Evolutionary conservation across 768 basidiomycete genomes (phyloP).

Genomic region (Rhodosporidiobolus sp.): DNA sequence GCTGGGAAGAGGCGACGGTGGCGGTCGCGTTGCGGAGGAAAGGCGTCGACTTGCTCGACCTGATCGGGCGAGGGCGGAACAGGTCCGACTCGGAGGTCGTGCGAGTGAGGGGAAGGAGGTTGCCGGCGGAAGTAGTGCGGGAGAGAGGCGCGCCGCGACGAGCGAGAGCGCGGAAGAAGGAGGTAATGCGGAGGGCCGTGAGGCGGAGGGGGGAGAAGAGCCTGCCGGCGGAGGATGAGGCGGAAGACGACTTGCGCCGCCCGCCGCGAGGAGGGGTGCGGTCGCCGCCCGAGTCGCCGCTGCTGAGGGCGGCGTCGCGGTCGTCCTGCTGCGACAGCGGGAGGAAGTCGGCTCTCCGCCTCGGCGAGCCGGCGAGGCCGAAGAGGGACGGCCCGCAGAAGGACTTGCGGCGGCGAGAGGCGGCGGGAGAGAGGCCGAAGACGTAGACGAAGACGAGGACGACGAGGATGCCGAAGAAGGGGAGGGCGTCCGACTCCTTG

Average conservation of each 20-base stretch:
- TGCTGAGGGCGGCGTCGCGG: background rate
- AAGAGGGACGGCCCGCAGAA: constrained; percentile 22
- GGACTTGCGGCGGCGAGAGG: constrained; percentile 18
- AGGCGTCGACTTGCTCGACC: constrained; percentile 27
- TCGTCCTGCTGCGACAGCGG: constrained; percentile 26
- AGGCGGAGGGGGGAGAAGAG: constrained; percentile 15
- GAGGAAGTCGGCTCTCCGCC: constrained; percentile 15
- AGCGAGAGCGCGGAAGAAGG: constrained; percentile 14
- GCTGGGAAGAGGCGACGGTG: background rate
- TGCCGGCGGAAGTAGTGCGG: background rate
- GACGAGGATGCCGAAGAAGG: constrained; percentile 21
- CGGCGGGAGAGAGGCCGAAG: constrained; percentile 17
- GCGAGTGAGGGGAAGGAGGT: constrained; percentile 22
- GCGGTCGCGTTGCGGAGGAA: constrained; percentile 23
- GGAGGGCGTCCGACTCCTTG: constrained; percentile 19
- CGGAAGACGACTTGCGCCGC: background rate
- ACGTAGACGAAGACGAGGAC: constrained; percentile 15
- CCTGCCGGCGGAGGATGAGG: background rate
- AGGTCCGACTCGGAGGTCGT: constrained; percentile 8
- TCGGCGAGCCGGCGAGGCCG: background rate
- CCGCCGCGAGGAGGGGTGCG: background rate
- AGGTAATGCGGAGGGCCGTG: constrained; percentile 15
- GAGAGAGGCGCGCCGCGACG: background rate
- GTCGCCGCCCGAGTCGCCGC: constrained; percentile 4
- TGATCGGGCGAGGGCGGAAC: constrained; percentile 25